Evolutionary conservation across 2,329 filamentous ascomycete species (phyloP).

Genomic region (Ceratocystis cacaofunesta): DNA sequence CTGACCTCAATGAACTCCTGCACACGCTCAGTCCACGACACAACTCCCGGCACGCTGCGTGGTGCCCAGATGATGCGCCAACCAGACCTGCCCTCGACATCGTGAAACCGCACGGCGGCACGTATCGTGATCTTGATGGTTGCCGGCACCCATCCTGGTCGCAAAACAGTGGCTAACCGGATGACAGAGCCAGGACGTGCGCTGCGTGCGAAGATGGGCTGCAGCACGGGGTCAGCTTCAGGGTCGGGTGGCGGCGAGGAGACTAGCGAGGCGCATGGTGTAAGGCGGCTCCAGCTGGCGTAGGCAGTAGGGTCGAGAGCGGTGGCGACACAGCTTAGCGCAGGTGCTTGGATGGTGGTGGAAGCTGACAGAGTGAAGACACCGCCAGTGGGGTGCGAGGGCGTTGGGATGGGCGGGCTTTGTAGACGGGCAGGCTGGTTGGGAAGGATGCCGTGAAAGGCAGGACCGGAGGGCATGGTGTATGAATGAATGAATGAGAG

Average conservation of each 20-base stretch:
- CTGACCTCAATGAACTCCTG: conserved; percentile 27
- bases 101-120: conserved; percentile 24
- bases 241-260: background rate
- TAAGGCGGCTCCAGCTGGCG: conserved; percentile 7
- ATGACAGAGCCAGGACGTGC: background rate
- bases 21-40: conserved; percentile 28
- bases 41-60: conserved; percentile 19
- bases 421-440: background rate
- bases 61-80: conserved; percentile 29
- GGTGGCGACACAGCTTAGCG: background rate
- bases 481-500: background rate
- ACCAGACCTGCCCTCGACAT: conserved; percentile 22
- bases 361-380: conserved; percentile 1
- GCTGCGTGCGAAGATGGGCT: background rate
- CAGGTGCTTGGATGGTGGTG: background rate
- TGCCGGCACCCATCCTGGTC: background rate
- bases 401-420: background rate
- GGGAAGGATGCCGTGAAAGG: background rate
- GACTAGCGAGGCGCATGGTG: background rate
- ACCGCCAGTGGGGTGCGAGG: background rate
- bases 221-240: background rate
- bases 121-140: background rate
- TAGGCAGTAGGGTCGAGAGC: conserved; percentile 2
- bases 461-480: conserved; percentile 1
- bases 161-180: background rate